Conservation (phyloP, 2,329 filamentous ascomycete genomes). For the Aureobasidium sp. region DNA sequence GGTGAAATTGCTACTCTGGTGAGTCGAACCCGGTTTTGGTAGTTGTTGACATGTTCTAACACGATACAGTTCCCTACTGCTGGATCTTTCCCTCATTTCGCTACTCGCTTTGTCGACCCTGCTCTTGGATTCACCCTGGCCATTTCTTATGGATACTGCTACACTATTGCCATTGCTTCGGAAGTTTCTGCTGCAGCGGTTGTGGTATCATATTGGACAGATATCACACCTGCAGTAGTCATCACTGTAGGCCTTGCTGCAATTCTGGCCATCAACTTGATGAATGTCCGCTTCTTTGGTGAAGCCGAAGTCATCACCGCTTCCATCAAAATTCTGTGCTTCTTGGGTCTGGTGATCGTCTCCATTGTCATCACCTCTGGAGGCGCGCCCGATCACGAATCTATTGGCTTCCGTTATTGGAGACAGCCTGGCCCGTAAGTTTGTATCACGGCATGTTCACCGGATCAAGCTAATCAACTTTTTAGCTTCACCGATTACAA, state of each 20-base stretch:
- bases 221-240: slow-evolving; percentile 18
- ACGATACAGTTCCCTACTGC: slow-evolving; percentile 27
- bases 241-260: slow-evolving; percentile 22
- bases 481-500: slow-evolving; percentile 23
- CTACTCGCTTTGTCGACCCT: slow-evolving; percentile 32
- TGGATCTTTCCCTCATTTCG: slow-evolving; percentile 31
- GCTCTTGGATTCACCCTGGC: slow-evolving; percentile 39
- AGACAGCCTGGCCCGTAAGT: not conserved
- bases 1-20: slow-evolving; percentile 32
- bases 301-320: slow-evolving; percentile 20
- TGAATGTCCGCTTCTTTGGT: slow-evolving; percentile 22
- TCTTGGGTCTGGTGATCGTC: slow-evolving; percentile 33
- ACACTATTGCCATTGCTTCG: slow-evolving; percentile 22
- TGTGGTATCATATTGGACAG: slow-evolving; percentile 22
- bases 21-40: too few species aligned
- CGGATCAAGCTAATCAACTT: not conserved
- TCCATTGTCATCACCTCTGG: slow-evolving; percentile 34
- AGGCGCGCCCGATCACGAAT: slow-evolving; percentile 32
- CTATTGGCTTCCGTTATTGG: slow-evolving; percentile 25
- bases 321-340: slow-evolving; percentile 31
- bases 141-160: slow-evolving; percentile 28
- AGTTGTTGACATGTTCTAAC: not conserved
- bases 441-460: not conserved
- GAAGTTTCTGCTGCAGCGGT: slow-evolving; percentile 25
- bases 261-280: slow-evolving; percentile 20